Evolutionary conservation across 352 stramenopile species (phyloP).

Genomic region (Thalassiosira mediterranea): DNA sequence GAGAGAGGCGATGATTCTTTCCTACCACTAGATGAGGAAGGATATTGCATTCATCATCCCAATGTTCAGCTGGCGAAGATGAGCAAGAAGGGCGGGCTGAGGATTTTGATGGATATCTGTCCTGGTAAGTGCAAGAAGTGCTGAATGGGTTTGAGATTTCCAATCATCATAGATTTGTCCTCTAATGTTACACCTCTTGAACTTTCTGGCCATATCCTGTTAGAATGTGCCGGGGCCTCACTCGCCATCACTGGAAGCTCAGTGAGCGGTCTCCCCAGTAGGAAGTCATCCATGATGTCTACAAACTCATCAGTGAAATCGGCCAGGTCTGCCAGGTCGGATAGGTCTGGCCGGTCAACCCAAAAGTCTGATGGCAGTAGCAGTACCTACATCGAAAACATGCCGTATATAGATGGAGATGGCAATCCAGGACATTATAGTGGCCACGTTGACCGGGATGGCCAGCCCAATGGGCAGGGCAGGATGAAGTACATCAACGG

Average conservation of each 20-base stretch:
- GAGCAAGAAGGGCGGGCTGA: slow-evolving; percentile 23
- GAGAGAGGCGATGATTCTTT: slow-evolving; percentile 19
- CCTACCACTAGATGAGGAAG: slow-evolving; percentile 34
- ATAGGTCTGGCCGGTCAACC: background rate
- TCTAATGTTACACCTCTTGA: background rate
- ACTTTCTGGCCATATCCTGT: background rate
- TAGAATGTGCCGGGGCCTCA: slow-evolving; percentile 16
- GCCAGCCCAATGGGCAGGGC: slow-evolving; percentile 33
- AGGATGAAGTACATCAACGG: slow-evolving; percentile 51
- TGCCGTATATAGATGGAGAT: slow-evolving; percentile 42
- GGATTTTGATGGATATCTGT: slow-evolving; percentile 39
- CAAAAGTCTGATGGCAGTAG: background rate
- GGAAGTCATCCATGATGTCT: background rate
- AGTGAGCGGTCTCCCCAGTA: background rate
- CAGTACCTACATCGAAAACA: slow-evolving; percentile 26
- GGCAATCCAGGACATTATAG: slow-evolving; percentile 41
- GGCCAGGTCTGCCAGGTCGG: background rate
- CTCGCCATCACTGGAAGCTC: slow-evolving; percentile 4
- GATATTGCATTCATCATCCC: slow-evolving; percentile 37
- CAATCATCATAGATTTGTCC: background rate
- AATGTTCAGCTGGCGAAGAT: slow-evolving; percentile 36
- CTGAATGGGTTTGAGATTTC: background rate
- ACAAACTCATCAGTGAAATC: slow-evolving; percentile 3
- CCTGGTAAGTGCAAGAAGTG: background rate
- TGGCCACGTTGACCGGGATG: slow-evolving; percentile 32